A percentile compares a stretch with the other conserved stretches of the same genome.
These are phyloP conservation scores for Actinomortierella wolfii DNA, from an alignment of 371 early-diverging fungal genomes.

Conservation along the genomic window DNA sequence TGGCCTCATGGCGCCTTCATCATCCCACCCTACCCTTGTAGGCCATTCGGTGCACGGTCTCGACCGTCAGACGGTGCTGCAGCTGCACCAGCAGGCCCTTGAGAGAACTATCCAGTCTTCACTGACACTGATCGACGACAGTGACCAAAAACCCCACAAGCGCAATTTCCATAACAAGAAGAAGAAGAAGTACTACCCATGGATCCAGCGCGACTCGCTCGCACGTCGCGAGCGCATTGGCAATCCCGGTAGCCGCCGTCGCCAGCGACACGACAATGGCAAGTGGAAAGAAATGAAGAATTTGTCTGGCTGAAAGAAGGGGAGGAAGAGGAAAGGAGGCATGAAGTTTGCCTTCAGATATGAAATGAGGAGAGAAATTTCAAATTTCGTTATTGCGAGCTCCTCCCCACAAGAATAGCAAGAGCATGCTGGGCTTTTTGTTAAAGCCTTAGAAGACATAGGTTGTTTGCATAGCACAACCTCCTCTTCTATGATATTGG, in stretches of 20 bases:
- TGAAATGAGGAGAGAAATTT: too few species aligned
- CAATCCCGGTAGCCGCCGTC: constrained; percentile 31
- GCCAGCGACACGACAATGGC: constrained; percentile 47
- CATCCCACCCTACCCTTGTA: constrained; percentile 11
- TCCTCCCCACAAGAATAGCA: too few species aligned
- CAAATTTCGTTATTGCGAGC: too few species aligned
- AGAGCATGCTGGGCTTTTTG: too few species aligned
- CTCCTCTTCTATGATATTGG: too few species aligned
- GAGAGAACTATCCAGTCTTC: constrained; percentile 34
- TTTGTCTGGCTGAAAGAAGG: not conserved
- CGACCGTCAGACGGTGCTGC: constrained; percentile 21
- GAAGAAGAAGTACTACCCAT: constrained; percentile 45
- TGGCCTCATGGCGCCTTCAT: constrained; percentile 39
- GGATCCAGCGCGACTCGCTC: constrained; percentile 42
- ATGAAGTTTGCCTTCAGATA: not conserved
- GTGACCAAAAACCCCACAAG: constrained; percentile 11
- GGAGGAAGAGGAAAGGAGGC: not conserved
- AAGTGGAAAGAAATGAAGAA: constrained; percentile 19
- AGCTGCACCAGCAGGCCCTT: constrained; percentile 33
- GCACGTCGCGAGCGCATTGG: constrained; percentile 40
- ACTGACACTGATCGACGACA: constrained; percentile 19
- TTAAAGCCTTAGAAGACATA: too few species aligned
- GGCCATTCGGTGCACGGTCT: constrained; percentile 43
- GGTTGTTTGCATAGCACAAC: too few species aligned
- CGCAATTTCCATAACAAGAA: constrained; percentile 27